Evolutionary conservation across 139 green algal species (phyloP), one percentile per base, ranked within the genome.

Genomic region (Prasinococcaceae sp.): DNA sequence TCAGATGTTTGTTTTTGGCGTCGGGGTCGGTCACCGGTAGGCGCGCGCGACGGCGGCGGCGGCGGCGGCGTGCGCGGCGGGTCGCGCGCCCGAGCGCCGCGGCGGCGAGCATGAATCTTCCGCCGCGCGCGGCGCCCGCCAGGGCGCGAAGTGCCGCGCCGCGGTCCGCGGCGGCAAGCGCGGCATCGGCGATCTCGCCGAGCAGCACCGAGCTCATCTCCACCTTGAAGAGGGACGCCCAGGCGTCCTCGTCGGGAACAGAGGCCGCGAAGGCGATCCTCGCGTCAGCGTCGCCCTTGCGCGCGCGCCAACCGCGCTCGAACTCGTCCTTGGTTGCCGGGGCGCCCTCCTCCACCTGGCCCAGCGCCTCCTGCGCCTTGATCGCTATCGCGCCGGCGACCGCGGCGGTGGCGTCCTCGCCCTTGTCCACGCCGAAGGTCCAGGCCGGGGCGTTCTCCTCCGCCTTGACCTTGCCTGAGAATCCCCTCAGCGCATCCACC

Each of bases 281-380:
- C 5, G 4, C 16, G 16, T 30, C 44, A 17, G 5, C 27, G 5
- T 43, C 39, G 5, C 47, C n/a, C 44, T 44, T 55, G 16, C 17
- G 16, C 2, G 44, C 30, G 19, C 44, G 44, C 55, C 55, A 62
- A 20, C 35, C 38, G 3, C 46, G 25, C 42, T 44, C 25, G 44
- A 62, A 62, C 22, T 53, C 55, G 14, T 16, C 30, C 16, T n/a
- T 16, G 24, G 20, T 53, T 4, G 28, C 16, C 1, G 44, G 55
- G 9, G 45, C 22, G 19, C n/a, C 43, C 26, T 55, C 40, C 10
- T 47, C 40, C 40, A 24, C 16, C 10, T n/a, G n/a, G 40, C 40
- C 14, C 40, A 47, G 19, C 40, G 40, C 9, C 10, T 20, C 44
- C 4, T 50, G 19, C 20, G 44, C 20, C 16, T 30, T 29, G 47